Evolutionary conservation across 139 green algal species (phyloP), one percentile per base, ranked within the genome.

Genomic region (Chlorella sp.): DNA sequence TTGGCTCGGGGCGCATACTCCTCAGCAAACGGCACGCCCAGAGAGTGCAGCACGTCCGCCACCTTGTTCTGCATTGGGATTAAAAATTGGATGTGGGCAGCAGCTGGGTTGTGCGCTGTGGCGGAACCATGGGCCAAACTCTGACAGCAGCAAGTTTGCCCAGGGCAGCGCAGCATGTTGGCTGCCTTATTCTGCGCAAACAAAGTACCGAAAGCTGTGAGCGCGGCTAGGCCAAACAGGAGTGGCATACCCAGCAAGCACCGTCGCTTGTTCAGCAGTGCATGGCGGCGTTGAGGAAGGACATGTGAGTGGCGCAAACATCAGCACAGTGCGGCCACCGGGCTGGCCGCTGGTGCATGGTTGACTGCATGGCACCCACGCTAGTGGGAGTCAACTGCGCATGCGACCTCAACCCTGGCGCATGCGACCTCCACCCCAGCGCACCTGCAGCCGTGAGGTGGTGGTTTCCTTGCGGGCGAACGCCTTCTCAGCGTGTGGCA

Each of bases 1-100:
- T 60, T 70, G 43, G 44, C 67, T 2, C 60, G 43, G 9, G 84
- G 76, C 46, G 65, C 58, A 76, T 88, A 81, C 48, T 88, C 84
- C 56, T 68, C 44, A 1, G 73, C 41, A 68, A 70, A 88, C 7
- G 26, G 62, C 44, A 88, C 75, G 1, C 84, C 84, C 76, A 88
- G 24, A 2, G 41, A 34, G 43, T 32, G 64, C 76, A 88, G 84
- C 76, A 83, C 84, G 26, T 62, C 84, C 20, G 46, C 60, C 69
- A 88, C 83, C 76, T 87, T 76, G 46, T 82, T 75, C 62, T 84
- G 76, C 75, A 64, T 9, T 4, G 2, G 26, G 1, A 38, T 24
- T 32, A 26, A 36, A 32, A 70, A 28, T 22, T 13, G 43, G n/a
- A n/a, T n/a, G n/a, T n/a, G n/a, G n/a, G n/a, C n/a, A n/a, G n/a